These are phyloP conservation scores for Pichia occidentalis DNA, from an alignment of 805 yeast genomes.

Conservation along the genomic window DNA sequence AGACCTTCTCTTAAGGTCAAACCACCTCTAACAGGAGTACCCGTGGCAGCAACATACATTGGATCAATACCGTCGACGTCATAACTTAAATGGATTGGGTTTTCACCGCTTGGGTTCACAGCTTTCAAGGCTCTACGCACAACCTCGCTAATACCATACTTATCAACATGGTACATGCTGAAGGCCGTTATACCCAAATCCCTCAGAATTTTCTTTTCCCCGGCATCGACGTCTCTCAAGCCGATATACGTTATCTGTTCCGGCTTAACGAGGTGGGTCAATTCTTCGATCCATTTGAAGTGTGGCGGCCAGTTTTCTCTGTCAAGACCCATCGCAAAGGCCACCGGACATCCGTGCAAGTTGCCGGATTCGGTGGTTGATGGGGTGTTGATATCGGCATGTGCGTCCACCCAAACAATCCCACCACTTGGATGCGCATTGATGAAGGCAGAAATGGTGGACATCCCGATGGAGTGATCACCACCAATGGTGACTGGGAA, in stretches of 20 bases:
- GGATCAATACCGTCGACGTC: constrained; percentile 98
- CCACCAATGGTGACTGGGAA: constrained; percentile 91
- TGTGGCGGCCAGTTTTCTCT: constrained; percentile 60
- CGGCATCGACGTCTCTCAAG: constrained; percentile 84
- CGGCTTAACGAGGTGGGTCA: constrained; percentile 56
- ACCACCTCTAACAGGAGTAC: constrained; percentile 97
- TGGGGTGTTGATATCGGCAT: constrained; percentile 93
- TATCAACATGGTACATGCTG: constrained; percentile 94
- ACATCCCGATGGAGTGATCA: constrained; percentile 94
- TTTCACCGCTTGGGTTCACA: constrained; percentile 61
- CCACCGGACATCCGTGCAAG: constrained; percentile 93
- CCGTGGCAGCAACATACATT: constrained; percentile 89
- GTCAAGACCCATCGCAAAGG: constrained; percentile 82
- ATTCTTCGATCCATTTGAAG: constrained; percentile 57
- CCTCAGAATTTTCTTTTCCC: constrained; percentile 68
- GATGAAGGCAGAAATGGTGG: constrained; percentile 81
- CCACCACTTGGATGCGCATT: constrained; percentile 80
- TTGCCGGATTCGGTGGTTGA: constrained; percentile 79
- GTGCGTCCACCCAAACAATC: constrained; percentile 95
- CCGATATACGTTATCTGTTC: constrained; percentile 86
- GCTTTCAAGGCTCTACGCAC: constrained; percentile 83
- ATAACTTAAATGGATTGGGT: constrained; percentile 83
- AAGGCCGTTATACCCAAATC: constrained; percentile 74
- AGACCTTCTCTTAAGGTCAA: constrained; percentile 90
- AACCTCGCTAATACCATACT: constrained; percentile 85